phyloP scores from a whole-genome alignment of 768 basidiomycete species.

The Roridomyces roridus region DNA sequence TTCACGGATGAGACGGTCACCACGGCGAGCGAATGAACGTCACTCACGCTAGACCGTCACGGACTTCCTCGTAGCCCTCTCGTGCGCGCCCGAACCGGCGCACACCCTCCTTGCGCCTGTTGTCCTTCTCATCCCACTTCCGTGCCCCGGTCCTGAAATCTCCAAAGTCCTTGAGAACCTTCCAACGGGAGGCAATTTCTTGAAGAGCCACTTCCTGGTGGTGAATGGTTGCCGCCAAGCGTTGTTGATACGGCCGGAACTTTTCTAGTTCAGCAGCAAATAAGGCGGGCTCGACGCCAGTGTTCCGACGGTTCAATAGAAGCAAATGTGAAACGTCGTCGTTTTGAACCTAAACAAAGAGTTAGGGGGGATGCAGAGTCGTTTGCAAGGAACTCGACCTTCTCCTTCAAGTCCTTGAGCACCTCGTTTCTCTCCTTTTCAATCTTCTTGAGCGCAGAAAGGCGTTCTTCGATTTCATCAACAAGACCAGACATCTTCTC shows the following conservation, averaged over 20 bases:
- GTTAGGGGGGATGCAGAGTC: neutral
- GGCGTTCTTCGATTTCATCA: slow-evolving; percentile 76
- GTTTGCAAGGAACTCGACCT: slow-evolving; percentile 53
- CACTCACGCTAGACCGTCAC: slow-evolving; percentile 82
- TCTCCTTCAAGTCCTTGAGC: slow-evolving; percentile 94
- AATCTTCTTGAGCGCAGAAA: slow-evolving; percentile 83
- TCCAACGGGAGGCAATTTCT: slow-evolving; percentile 79
- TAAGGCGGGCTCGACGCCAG: slow-evolving; percentile 81
- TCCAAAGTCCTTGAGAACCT: slow-evolving; percentile 71
- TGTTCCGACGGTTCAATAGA: slow-evolving; percentile 87
- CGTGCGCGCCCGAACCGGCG: slow-evolving; percentile 75
- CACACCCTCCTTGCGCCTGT: slow-evolving; percentile 76
- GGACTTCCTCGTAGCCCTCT: slow-evolving; percentile 86
- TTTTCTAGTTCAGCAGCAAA: slow-evolving; percentile 96
- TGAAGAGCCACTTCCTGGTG: slow-evolving; percentile 77
- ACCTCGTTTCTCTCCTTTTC: slow-evolving; percentile 85
- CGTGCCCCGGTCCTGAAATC: slow-evolving; percentile 79
- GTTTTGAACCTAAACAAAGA: slow-evolving; percentile 74
- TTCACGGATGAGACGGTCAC: slow-evolving; percentile 15
- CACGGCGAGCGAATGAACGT: slow-evolving; percentile 29
- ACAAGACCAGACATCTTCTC: slow-evolving; percentile 71
- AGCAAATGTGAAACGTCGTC: slow-evolving; percentile 97
- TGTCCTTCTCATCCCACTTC: slow-evolving; percentile 85
- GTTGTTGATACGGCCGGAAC: slow-evolving; percentile 89
- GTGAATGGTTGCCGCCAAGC: slow-evolving; percentile 77